phyloP scores from a whole-genome alignment of 805 yeast genomes.

The Hagleromyces aurorensis region DNA sequence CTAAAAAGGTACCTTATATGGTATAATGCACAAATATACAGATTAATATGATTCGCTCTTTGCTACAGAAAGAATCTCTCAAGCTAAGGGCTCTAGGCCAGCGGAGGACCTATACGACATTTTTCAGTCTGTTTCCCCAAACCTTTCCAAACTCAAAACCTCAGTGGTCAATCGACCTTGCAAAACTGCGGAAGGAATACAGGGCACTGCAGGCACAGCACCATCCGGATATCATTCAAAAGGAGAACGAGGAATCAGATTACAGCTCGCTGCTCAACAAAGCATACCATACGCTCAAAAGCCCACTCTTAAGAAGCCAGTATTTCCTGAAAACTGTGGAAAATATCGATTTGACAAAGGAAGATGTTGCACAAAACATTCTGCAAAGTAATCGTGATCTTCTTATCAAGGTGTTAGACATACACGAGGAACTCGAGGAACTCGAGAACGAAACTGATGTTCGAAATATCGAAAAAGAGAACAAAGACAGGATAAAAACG shows the following conservation, averaged over 20 bases:
- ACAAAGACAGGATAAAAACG: constrained; percentile 44
- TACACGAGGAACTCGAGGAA: constrained; percentile 74
- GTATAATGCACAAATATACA: no score
- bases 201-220: constrained; percentile 59
- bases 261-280: constrained; percentile 53
- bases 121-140: constrained; percentile 64
- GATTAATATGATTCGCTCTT: no score
- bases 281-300: constrained; percentile 65
- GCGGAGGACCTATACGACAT: constrained; percentile 27
- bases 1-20: no score
- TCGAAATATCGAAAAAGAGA: constrained; percentile 42
- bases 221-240: constrained; percentile 66
- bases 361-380: constrained; percentile 41
- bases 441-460: constrained; percentile 54
- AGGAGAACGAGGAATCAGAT: constrained; percentile 9
- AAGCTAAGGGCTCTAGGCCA: constrained; percentile 6
- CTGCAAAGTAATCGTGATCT: constrained; percentile 46
- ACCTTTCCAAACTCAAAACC: constrained; percentile 64
- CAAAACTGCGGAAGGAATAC: constrained; percentile 63
- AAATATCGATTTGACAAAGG: constrained; percentile 50
- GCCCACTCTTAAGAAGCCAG: constrained; percentile 66
- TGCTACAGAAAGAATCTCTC: background rate
- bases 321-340: constrained; percentile 40
- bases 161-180: constrained; percentile 53
- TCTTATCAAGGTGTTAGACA: constrained; percentile 70